Evolutionary conservation across 2,329 filamentous ascomycete species (phyloP), one percentile per base, ranked within the genome.

Genomic region (Aspergillus ustus): DNA sequence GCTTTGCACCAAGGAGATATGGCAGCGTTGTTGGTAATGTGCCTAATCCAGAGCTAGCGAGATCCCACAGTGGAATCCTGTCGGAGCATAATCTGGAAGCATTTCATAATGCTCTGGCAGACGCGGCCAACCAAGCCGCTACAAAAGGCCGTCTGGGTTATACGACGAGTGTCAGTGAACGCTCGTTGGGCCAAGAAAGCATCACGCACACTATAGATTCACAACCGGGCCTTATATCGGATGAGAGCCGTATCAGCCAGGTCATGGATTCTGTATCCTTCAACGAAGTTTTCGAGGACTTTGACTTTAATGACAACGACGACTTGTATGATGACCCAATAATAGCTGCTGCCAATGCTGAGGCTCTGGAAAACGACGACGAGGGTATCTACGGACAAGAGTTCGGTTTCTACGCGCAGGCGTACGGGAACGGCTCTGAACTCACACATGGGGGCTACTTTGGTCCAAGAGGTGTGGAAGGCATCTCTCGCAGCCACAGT

Each of bases 361-460:
- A 95, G 73, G 95, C 91, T 1, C 83, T 99, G 7, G 94, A 95
- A 50, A 93, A 92, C 67, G 95, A 99, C 71, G 89, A 89, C 7
- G 94, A 97, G 66, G 94, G 92, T 0, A 96, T 95, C 81, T 99
- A 99, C 72, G 95, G 95, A 0, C 90, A 93, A 68, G 95, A 99
- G 74, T 99, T 99, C 72, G 93, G 93, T 0, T 99, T 99, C 75
- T 99, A 97, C 75, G 92, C 93, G 25, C 77, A 79, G 19, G 75
- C 78, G 11, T 74, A 82, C 51, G 82, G 81, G 20, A 80, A 79
- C 31, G 78, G 80, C 44, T 78, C 82, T 7, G 79, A 90, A 58
- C 91, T 90, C 68, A 85, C 87, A 15, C 91, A 92, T 68, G 95
- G 95, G 29, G 95, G 95, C 20, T 97, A 92, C 77, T 98, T 98